Conservation (phyloP, 495 filamentous ascomycete genomes). For the Penicillium riverlandense region DNA sequence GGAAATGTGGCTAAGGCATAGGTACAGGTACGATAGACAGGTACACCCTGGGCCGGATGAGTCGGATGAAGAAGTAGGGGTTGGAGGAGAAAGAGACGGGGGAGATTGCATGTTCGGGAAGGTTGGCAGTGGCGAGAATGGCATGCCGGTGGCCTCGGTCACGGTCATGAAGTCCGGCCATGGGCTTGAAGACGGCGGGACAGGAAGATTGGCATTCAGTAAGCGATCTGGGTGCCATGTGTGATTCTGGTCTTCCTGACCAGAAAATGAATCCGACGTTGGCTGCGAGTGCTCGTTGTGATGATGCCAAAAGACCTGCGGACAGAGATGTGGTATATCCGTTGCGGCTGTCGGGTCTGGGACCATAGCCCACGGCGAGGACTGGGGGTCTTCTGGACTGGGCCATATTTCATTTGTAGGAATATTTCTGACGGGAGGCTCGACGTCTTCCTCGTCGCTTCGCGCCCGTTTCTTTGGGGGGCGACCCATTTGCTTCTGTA, state of each 20-base stretch:
- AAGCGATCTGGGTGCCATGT: constrained; percentile 19
- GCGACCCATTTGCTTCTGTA: constrained; percentile 43
- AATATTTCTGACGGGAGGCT: constrained; percentile 4
- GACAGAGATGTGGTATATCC: constrained; percentile 19
- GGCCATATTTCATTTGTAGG: constrained; percentile 16
- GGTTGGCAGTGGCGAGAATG: constrained; percentile 16
- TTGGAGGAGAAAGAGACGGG: constrained; percentile 21
- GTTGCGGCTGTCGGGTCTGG: constrained; percentile 2
- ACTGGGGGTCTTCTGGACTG: constrained; percentile 11
- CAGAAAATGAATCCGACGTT: constrained; percentile 12
- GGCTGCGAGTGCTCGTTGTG: constrained; percentile 5
- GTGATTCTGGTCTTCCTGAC: constrained; percentile 22
- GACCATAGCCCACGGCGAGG: constrained; percentile 6
- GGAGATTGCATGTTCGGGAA: constrained; percentile 11
- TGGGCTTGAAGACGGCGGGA: constrained; percentile 25
- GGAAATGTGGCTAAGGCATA: constrained; percentile 38
- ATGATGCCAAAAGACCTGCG: constrained; percentile 18
- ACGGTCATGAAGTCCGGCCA: constrained; percentile 41
- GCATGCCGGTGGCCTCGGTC: constrained; percentile 28
- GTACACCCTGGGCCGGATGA: constrained; percentile 22
- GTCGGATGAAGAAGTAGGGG: constrained; percentile 11
- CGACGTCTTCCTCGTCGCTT: constrained; percentile 21
- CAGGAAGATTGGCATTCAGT: constrained; percentile 16
- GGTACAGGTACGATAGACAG: constrained; percentile 39
- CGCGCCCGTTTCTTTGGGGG: constrained; percentile 37